These are phyloP conservation scores for Imleria badia DNA, from an alignment of 768 basidiomycete species.

Conservation along the genomic window DNA sequence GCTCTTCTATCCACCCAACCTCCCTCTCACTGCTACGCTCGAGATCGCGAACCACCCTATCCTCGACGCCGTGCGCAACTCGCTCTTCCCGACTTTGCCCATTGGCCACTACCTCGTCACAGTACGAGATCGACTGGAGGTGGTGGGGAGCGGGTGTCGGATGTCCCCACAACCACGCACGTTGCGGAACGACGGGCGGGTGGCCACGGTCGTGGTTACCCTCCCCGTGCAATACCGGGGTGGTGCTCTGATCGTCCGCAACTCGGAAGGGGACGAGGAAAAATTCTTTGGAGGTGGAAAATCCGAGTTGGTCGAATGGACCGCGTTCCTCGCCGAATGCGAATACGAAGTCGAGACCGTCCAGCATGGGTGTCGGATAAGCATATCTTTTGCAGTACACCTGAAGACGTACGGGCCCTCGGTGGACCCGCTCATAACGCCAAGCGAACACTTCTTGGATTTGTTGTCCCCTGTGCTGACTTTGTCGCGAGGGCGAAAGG, in stretches of 20 bases:
- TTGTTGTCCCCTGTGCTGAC: conserved; percentile 70
- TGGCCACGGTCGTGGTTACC: conserved; percentile 71
- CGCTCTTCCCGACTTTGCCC: conserved; percentile 71
- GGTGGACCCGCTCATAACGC: conserved; percentile 65
- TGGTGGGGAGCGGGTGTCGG: conserved; percentile 59
- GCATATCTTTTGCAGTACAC: conserved; percentile 70
- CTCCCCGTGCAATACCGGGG: conserved; percentile 75
- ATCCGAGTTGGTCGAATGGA: conserved; percentile 72
- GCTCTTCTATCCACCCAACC: conserved; percentile 68
- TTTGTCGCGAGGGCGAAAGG: conserved; percentile 63
- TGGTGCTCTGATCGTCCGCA: conserved; percentile 59
- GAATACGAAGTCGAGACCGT: conserved; percentile 73
- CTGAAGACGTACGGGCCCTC: conserved; percentile 65
- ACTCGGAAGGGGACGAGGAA: conserved; percentile 56
- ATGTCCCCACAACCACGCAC: conserved; percentile 55
- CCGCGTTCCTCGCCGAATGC: conserved; percentile 72
- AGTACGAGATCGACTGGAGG: conserved; percentile 66
- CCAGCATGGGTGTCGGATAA: conserved; percentile 66
- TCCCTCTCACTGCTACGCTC: conserved; percentile 72
- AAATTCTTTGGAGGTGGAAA: conserved; percentile 63
- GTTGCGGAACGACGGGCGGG: conserved; percentile 61
- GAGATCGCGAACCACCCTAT: conserved; percentile 83
- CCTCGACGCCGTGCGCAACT: conserved; percentile 68
- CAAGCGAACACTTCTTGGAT: conserved; percentile 74
- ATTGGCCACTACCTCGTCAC: conserved; percentile 69